Evolutionary conservation across 1,284 basidiomycete species (phyloP), one percentile per base, ranked within the genome.

Genomic region (Puccinia coronata): DNA sequence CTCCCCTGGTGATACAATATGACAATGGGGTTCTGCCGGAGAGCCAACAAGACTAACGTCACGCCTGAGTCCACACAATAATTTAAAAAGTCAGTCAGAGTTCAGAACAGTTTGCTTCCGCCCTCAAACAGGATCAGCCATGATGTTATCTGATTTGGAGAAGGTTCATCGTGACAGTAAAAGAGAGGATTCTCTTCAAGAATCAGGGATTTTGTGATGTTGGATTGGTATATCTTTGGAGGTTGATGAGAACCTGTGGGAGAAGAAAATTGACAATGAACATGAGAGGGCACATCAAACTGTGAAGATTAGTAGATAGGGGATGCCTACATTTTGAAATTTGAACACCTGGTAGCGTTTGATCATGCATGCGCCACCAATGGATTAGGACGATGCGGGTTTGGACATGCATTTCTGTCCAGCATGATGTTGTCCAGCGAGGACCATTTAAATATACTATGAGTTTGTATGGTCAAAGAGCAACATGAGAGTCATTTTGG

Each of bases 301-400:
- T 59, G 9, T 25, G 4, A 67, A 28, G 36, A 5, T 20, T 5
- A 25, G n/a, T n/a, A 12, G 23, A 47, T 67, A 5, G 20, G 41
- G 11, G n/a, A n/a, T 9, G 12, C 63, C 20, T 74, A 74, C 72
- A 55, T 74, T 74, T 2, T 59, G 18, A 36, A 74, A 74, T 8
- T 57, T 39, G 16, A 59, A 59, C 31, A 41, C 14, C 53, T 59
- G 28, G 53, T 74, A 74, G n/a, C 28, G 31, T 0, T 34, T 20
- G n/a, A 74, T 57, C 41, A 25, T 43, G 72, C 72, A 74, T 9
- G 72, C 72, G 16, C 72, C 72, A 55, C 72, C 72, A 25, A 74
- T 59, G 8, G 72, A 74, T 20, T 59, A 23, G 25, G 2, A 23
- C 8, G n/a, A n/a, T n/a, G n/a, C n/a, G n/a, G n/a, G n/a, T n/a